Evolutionary conservation across 2,329 filamentous ascomycete species (phyloP), one percentile per base, ranked within the genome.

Genomic region (Penicillium verrucosum): DNA sequence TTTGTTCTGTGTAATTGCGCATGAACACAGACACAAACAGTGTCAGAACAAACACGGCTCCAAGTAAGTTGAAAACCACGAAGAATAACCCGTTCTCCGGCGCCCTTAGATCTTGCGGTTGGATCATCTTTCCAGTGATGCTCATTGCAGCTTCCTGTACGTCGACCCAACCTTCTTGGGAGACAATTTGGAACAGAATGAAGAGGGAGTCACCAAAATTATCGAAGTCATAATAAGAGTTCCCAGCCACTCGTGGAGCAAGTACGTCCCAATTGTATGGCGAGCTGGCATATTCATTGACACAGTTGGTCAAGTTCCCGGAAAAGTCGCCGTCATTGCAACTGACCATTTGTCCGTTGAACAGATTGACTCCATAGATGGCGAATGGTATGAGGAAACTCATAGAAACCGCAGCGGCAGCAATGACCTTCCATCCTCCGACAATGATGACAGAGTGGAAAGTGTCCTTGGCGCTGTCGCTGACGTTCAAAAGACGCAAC

Each of bases 11-110:
- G 75, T 99, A 99, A 73, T 97, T 99, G 59, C 94, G 90, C 94
- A 99, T 99, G 74, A 99, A 99, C 59, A 99, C 94, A 55, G 94
- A 97, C 46, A 99, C 95, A 74, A 99, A 99, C 70, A 99, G 80
- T 1, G 94, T 99, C 70, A 99, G 82, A 60, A 99, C 89, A 76
- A 99, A 99, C 62, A 99, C 93, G 0, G 94, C 94, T 32, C 92
- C 92, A 66, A 99, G 82, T 71, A 99, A 84, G 75, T 99, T 99
- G 85, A 97, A 99, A 5, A 93, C 82, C 54, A 99, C 85, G 71
- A 99, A 97, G 80, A 97, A 99, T 36, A 97, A 74, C 0, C 90
- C 92, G 63, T 99, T 97, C 40, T 89, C 92, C 68, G 92, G 85
- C 1, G 89, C 84, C 2, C 84, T 80, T 59, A 87, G 86, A 32